Base-by-base conservation (phyloP, 2,329 filamentous ascomycete genomes). In the Aspergillus flavus region DNA sequence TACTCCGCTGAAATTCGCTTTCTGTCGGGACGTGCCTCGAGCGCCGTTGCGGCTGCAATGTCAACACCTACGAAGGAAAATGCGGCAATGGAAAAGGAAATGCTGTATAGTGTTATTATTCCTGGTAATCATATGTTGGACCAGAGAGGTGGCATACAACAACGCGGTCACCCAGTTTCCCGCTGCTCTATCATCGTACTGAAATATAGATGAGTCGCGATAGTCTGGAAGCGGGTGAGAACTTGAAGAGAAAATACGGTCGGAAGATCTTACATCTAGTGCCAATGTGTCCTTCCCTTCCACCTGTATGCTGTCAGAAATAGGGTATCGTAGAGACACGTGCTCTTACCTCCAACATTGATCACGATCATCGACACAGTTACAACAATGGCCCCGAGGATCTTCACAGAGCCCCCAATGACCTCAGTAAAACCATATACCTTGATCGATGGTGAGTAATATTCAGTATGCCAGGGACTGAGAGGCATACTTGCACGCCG, bases 11-110 rank as follows among this genome's bases (percentile, higher is more conserved):
- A 41, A 41, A 53, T 21, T 16, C 50, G 46, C 43, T 54, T 62
- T 48, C 36, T 57, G 12, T 68, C 67, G 21, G 68, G 61, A 32
- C 66, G 65, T n/a, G 75, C 76, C 65, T 78, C 76, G 12, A 77
- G 66, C 2, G 76, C 76, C 10, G 73, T 76, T 5, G 75, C 71
- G 0, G 76, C 72, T 1, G 75, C 68, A 4, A 76, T 71, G 50
- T 78, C 76, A 11, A 78, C 69, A 0, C 76, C 76, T 14, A 74
- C 66, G 46, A 71, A 78, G 16, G 74, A 69, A 21, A 73, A 78
- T 4, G 70, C 68, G 43, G 71, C 70, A 6, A 74, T 71, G 1
- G 74, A 74, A 9, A 78, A 70, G 5, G 67, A 68, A 43, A 76
- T 70, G 9, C 76, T 73, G 16, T 2, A 12, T 7, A 23, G 7